Evolutionary conservation across 148 eudicot genomes (phyloP).

Genomic region (Talinum fruticosum): DNA sequence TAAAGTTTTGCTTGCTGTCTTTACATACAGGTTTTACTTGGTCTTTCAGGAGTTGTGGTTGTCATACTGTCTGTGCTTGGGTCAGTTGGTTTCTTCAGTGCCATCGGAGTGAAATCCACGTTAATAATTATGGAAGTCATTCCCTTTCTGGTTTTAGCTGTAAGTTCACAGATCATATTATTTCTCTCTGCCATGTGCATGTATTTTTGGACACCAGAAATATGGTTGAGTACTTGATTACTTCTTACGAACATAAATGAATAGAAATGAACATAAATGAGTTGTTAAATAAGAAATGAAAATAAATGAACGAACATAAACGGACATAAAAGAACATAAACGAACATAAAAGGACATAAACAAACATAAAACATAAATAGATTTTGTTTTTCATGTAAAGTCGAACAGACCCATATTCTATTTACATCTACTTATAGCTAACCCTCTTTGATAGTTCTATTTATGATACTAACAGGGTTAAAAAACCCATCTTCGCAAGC

Average conservation of each 20-base stretch:
- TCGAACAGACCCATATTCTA: no score
- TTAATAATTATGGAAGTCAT: conserved; percentile 68
- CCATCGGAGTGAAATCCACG: conserved; percentile 60
- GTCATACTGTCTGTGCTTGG: conserved; percentile 65
- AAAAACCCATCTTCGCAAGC: no score
- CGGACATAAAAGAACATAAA: no score
- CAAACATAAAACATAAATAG: no score
- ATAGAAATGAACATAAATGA: no score
- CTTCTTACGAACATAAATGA: no score
- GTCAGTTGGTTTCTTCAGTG: conserved; percentile 65
- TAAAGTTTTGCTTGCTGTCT: not conserved
- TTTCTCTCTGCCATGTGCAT: not conserved
- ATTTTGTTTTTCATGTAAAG: no score
- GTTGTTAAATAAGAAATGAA: not conserved
- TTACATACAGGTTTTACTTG: conserved; percentile 53
- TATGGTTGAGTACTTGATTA: not conserved
- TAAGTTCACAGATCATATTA: conserved; percentile 27
- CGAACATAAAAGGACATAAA: no score
- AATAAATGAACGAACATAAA: no score
- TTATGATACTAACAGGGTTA: no score
- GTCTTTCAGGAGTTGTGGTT: conserved; percentile 59
- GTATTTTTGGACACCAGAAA: not conserved
- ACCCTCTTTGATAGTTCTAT: no score
- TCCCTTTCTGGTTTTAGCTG: conserved; percentile 70
- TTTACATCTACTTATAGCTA: no score